Evolutionary conservation across 225 moss, liverwort and hornwort species (phyloP), one percentile per base, ranked within the genome.

Genomic region (Thuidium tamariscinum): DNA sequence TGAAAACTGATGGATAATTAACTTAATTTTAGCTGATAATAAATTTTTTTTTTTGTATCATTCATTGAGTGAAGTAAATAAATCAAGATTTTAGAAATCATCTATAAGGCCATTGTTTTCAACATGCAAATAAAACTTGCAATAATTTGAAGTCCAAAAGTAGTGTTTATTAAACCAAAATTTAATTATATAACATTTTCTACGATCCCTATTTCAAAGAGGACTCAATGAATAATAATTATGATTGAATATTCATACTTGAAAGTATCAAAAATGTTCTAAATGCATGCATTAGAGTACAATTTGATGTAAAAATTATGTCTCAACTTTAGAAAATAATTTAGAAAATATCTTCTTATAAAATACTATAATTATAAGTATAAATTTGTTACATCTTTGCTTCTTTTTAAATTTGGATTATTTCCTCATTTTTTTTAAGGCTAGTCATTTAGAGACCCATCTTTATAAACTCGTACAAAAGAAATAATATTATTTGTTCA

Each of bases 371-470:
- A 30, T 6, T 46, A 30, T 18, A 44, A 46, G 29, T 46, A 46
- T 5, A 46, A 72, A 72, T 10, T 10, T 72, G 10, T 29, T 1
- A 5, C 1, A 16, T 42, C 5, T 70, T 68, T 10, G 2, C 3
- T 41, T 14, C 20, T 39, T 25, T 26, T 2, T 57, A 22, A n/a
- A 30, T 11, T 48, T 11, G 30, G 19, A 30, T 18, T 7, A 4
- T 1, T 46, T 7, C 7, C 1, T 18, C 11, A 72, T 18, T 6
- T 0, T 71, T n/a, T 17, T 9, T 30, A 46, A 71, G 16, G 10
- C 9, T 30, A 29, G 10, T 46, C 5, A 30, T 46, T 0, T 29
- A 44, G 70, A 9, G 2, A 17, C 0, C 6, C 2, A 44, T 3
- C 10, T 46, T 46, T 6, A 46, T 17, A 6, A 71, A 42, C 2